Conservation (phyloP, 306 rosid species). For the Arachis stenosperma region DNA sequence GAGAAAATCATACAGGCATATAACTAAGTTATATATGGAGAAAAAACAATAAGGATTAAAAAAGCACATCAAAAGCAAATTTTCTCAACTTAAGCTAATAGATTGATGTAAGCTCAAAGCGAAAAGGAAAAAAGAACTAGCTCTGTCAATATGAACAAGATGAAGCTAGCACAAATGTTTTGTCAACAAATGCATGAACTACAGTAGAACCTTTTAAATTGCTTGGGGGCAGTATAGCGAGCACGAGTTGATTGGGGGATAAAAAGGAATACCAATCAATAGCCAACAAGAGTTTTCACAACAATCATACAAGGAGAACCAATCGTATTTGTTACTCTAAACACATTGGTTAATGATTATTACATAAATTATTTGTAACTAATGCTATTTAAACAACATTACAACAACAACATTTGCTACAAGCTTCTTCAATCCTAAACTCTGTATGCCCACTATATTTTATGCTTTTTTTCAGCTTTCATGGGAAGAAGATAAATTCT, state of each 20-base stretch:
- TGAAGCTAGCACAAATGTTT: too few species aligned
- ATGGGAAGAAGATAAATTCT: slow-evolving; percentile 12
- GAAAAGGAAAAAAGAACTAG: too few species aligned
- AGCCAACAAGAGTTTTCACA: slow-evolving; percentile 2
- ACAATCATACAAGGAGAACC: background rate
- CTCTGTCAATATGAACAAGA: too few species aligned
- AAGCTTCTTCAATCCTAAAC: slow-evolving; percentile 3
- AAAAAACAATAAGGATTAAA: too few species aligned
- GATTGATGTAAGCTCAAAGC: too few species aligned
- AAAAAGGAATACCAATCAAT: background rate
- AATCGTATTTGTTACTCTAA: background rate
- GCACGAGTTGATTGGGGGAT: background rate
- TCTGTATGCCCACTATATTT: background rate
- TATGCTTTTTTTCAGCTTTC: background rate
- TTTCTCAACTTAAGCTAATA: too few species aligned
- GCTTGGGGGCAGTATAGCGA: background rate
- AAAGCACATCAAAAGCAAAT: too few species aligned
- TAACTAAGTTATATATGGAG: too few species aligned
- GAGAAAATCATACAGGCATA: too few species aligned
- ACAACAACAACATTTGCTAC: background rate
- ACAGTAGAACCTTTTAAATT: background rate
- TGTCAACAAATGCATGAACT: background rate
- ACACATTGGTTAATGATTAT: background rate
- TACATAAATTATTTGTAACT: background rate
- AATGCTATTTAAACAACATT: background rate